Base-by-base conservation (phyloP, 176 grass and related monocot species). In the Ampelocalamus luodianensis region DNA sequence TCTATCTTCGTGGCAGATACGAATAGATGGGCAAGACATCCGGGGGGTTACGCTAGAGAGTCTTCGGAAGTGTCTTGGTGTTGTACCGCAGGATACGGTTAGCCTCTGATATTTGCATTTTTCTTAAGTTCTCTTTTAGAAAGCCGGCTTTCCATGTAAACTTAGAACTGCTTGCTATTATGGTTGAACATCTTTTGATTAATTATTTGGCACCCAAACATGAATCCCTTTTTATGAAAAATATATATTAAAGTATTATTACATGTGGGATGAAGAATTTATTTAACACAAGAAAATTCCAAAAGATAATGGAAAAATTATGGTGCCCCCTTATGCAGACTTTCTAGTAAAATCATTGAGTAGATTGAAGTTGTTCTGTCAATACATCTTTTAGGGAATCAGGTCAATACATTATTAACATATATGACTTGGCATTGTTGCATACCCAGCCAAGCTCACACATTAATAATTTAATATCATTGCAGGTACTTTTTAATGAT, bases 401-500 rank as follows among this genome's bases (percentile, higher is more conserved):
- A 27, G 58, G 46, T 83, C 2, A 36, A 26, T 83, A 59, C 1
- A 45, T 77, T 77, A 56, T 39, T 62, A 17, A 67, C 36, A 67
- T 59, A 20, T 63, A 14, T 11, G 27, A 79, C 12, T 40, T 72
- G 74, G 43, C 24, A 70, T 26, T 61, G 43, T 78, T 77, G 59
- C 37, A 78, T 65, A 18, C 48, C 59, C 46, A 79, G 56, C 49
- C 23, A 39, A 87, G 61, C 84, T 87, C 64, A 87, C 62, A 51
- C 56, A 55, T 90, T 65, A 39, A 84, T 49, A 70, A 76, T 40
- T 90, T 65, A 39, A 84, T 49, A 70, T 79, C 46, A 56, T 64
- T 85, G 50, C 89, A 99, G 96, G 96, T 99, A 81, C 93, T 99
- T 87, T 99, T 99, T 79, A 99, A 99, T 74, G 96, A 99, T 61